A percentile compares a stretch with the other conserved stretches of the same genome.
Evolutionary conservation across 2,329 filamentous ascomycete genomes (phyloP).

Genomic region (Pyrenophora graminea): DNA sequence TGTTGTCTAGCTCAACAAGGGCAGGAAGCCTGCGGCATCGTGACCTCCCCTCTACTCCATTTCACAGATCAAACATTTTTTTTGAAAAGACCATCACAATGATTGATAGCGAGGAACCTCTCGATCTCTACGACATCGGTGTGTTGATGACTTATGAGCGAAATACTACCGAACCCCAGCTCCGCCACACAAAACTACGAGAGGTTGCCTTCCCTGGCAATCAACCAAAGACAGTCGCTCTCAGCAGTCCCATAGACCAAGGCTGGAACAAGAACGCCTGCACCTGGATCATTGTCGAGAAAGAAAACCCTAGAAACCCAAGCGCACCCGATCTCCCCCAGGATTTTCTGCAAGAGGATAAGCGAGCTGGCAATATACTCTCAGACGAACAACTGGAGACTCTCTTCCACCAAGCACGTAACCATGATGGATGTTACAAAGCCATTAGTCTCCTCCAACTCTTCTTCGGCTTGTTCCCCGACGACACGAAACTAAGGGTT

Average conservation of each 20-base stretch:
- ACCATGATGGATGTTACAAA: conserved; percentile 1
- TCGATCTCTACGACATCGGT: conserved; percentile 2
- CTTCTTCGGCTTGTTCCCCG: not conserved
- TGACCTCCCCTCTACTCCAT: not conserved
- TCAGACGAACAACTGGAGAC: conserved; percentile 5
- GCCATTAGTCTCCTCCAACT: not conserved
- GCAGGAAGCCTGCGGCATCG: not conserved
- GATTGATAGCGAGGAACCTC: not conserved
- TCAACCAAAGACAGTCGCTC: not conserved
- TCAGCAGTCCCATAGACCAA: not conserved
- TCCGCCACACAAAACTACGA: not conserved
- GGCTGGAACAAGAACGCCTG: conserved; percentile 5
- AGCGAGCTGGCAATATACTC: not conserved
- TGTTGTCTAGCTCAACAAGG: not conserved
- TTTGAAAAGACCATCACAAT: not conserved
- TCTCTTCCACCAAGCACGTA: conserved; percentile 3
- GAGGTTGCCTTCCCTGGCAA: conserved; percentile 2
- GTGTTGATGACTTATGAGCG: conserved; percentile 1
- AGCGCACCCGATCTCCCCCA: not conserved
- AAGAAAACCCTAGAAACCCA: not conserved
- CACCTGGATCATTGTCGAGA: conserved; percentile 1
- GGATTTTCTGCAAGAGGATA: not conserved
- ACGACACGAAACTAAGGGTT: not conserved
- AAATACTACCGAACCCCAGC: not conserved
- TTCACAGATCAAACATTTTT: not conserved